Conservation (phyloP, 768 basidiomycete species). For the Amanita pallidorosea region DNA sequence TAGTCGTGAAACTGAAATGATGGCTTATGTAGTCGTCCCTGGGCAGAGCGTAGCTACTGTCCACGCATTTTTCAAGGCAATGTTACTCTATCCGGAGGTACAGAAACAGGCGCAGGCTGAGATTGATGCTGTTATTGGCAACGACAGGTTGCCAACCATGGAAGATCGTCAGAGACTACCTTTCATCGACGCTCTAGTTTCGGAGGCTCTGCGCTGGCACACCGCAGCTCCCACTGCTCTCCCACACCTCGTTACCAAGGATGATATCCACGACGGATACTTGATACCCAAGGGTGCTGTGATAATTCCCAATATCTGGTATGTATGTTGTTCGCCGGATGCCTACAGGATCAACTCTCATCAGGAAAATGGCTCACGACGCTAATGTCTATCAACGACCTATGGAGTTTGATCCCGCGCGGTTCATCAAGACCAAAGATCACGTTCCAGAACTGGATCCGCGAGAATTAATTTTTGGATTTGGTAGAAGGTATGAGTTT, state of each 20-base stretch:
- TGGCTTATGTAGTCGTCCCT: not conserved
- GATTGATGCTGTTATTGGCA: constrained; percentile 29
- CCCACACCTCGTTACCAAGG: constrained; percentile 31
- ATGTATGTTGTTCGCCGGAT: not conserved
- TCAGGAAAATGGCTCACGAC: constrained; percentile 33
- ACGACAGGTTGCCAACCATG: constrained; percentile 26
- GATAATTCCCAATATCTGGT: constrained; percentile 25
- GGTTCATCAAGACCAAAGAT: constrained; percentile 28
- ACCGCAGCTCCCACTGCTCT: constrained; percentile 12
- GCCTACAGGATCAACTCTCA: not conserved
- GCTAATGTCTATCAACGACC: constrained; percentile 30
- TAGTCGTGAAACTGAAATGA: not conserved
- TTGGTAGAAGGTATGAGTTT: constrained; percentile 31
- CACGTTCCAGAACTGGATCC: constrained; percentile 31
- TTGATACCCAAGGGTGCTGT: constrained; percentile 30
- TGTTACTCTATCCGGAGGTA: constrained; percentile 26
- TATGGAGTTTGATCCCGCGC: constrained; percentile 32
- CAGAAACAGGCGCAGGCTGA: constrained; percentile 29
- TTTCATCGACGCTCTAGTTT: constrained; percentile 21
- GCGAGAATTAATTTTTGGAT: constrained; percentile 39
- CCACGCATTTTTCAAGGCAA: constrained; percentile 29
- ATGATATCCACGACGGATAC: constrained; percentile 31
- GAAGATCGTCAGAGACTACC: constrained; percentile 29
- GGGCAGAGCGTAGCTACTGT: constrained; percentile 29
- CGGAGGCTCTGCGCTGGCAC: too few relatives aligned